Evolutionary conservation across 1,284 basidiomycete genomes (phyloP).

Genomic region (Moesziomyces globuligerus): DNA sequence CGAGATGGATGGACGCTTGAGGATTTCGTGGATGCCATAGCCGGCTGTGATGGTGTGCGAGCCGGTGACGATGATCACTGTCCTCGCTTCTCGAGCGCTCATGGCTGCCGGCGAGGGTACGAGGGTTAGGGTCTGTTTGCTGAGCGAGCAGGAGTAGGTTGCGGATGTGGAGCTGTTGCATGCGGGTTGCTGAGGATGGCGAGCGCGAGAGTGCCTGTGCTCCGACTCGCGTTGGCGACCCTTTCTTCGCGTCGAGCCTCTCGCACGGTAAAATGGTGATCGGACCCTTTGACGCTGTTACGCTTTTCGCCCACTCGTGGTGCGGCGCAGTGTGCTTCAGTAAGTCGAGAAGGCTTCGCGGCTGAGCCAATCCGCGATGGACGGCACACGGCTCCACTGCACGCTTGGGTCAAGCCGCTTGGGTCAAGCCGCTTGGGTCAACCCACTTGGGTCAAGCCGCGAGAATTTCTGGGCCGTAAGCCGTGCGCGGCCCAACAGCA

Average conservation of each 20-base stretch:
- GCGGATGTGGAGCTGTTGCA: slow-evolving; percentile 1
- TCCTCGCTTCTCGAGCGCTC: slow-evolving; percentile 79
- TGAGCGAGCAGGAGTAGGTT: no score
- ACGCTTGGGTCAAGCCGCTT: slow-evolving; percentile 43
- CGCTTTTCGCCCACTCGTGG: neutral
- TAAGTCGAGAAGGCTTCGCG: neutral
- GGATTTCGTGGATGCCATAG: slow-evolving; percentile 81
- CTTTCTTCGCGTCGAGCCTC: slow-evolving; percentile 27
- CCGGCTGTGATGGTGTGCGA: slow-evolving; percentile 78
- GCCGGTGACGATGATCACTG: slow-evolving; percentile 82
- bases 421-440: slow-evolving; percentile 26
- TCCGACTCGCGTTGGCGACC: neutral
- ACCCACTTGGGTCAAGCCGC: slow-evolving; percentile 1
- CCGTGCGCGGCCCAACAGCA: slow-evolving; percentile 5
- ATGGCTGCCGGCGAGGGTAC: slow-evolving; percentile 8
- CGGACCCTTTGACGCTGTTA: slow-evolving; percentile 2
- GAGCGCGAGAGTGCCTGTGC: slow-evolving; percentile 17
- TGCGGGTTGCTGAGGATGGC: neutral
- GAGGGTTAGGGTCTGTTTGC: neutral
- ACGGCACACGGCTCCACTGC: no score
- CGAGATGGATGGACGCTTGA: slow-evolving; percentile 77
- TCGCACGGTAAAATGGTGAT: slow-evolving; percentile 46
- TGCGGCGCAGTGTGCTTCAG: neutral
- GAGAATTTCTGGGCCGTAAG: slow-evolving; percentile 7
- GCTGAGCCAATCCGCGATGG: slow-evolving; percentile 29